Evolutionary conservation across 495 filamentous ascomycete species (phyloP).

Genomic region (Lophiotrema nucula): DNA sequence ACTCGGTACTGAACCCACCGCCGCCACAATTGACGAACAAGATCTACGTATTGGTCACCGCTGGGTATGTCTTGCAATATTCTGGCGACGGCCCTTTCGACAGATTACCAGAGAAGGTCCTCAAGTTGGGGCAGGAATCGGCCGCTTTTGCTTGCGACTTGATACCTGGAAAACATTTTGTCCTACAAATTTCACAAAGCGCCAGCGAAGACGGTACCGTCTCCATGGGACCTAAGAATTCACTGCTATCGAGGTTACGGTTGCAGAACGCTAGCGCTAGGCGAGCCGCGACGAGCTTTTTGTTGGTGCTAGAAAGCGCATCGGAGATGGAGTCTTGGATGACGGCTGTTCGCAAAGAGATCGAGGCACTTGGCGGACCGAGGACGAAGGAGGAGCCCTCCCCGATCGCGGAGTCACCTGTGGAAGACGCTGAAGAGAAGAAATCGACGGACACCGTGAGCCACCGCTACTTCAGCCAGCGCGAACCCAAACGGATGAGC

Average conservation of each 20-base stretch:
- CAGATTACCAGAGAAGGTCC: conserved; percentile 79
- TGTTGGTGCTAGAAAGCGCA: conserved; percentile 77
- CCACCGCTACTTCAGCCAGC: conserved; percentile 29
- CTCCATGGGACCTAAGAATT: conserved; percentile 52
- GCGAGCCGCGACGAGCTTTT: conserved; percentile 63
- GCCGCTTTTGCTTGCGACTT: conserved; percentile 92
- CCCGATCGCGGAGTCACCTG: background rate
- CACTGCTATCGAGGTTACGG: conserved; percentile 69
- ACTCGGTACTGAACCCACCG: conserved; percentile 56
- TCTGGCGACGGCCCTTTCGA: conserved; percentile 75
- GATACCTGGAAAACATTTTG: conserved; percentile 89
- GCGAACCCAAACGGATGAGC: conserved; percentile 24
- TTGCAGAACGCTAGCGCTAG: conserved; percentile 58
- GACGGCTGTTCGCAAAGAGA: conserved; percentile 47
- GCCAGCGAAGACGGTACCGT: conserved; percentile 59
- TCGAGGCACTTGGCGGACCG: conserved; percentile 46
- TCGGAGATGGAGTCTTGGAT: conserved; percentile 89
- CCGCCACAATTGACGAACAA: conserved; percentile 72
- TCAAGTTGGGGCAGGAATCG: conserved; percentile 79
- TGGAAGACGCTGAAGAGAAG: conserved; percentile 30
- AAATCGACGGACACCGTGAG: conserved; percentile 7
- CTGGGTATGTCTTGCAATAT: conserved; percentile 87
- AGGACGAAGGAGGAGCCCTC: conserved; percentile 25
- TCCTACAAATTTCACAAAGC: conserved; percentile 82
- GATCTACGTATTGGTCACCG: conserved; percentile 74